Evolutionary conservation across 352 stramenopile species (phyloP).

Genomic region (Lagenidium sp.): DNA sequence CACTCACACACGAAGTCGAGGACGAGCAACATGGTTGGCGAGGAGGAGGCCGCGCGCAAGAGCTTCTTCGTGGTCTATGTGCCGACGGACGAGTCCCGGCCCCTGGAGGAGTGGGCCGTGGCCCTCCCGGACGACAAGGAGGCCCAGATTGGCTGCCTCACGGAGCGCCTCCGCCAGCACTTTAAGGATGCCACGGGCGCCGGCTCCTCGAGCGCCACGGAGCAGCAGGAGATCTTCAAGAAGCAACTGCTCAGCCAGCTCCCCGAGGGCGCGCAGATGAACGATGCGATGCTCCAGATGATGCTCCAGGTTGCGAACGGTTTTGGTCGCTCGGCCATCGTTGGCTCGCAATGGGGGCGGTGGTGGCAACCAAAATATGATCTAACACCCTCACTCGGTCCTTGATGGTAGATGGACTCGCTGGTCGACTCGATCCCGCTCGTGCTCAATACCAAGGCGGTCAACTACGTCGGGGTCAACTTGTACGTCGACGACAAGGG

Average conservation of each 20-base stretch:
- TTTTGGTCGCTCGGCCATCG: too few species aligned
- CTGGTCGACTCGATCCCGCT: slow-evolving; percentile 85
- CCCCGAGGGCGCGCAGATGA: slow-evolving; percentile 47
- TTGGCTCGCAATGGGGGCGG: too few species aligned
- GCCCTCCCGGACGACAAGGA: slow-evolving; percentile 66
- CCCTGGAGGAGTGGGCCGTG: slow-evolving; percentile 71
- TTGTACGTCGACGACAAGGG: slow-evolving; percentile 90
- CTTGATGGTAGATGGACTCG: slow-evolving; percentile 59
- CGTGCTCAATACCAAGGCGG: slow-evolving; percentile 66
- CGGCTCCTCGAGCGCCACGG: slow-evolving; percentile 15
- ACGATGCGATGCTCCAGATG: slow-evolving; percentile 76
- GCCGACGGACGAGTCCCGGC: slow-evolving; percentile 33
- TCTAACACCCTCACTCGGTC: too few species aligned
- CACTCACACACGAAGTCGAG: neutral
- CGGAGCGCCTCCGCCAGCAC: slow-evolving; percentile 66
- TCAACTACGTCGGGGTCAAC: slow-evolving; percentile 71
- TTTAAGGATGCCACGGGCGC: slow-evolving; percentile 45
- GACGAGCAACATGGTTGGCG: slow-evolving; percentile 34
- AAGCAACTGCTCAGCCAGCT: slow-evolving; percentile 68
- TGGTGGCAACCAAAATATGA: too few species aligned
- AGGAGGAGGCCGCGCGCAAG: slow-evolving; percentile 28
- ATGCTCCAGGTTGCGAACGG: slow-evolving; percentile 71
- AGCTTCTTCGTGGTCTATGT: slow-evolving; percentile 74
- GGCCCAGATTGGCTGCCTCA: slow-evolving; percentile 70
- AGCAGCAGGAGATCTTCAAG: slow-evolving; percentile 76